Base-by-base conservation (phyloP, 495 filamentous ascomycete genomes). In the Aeminium ludgeri region DNA sequence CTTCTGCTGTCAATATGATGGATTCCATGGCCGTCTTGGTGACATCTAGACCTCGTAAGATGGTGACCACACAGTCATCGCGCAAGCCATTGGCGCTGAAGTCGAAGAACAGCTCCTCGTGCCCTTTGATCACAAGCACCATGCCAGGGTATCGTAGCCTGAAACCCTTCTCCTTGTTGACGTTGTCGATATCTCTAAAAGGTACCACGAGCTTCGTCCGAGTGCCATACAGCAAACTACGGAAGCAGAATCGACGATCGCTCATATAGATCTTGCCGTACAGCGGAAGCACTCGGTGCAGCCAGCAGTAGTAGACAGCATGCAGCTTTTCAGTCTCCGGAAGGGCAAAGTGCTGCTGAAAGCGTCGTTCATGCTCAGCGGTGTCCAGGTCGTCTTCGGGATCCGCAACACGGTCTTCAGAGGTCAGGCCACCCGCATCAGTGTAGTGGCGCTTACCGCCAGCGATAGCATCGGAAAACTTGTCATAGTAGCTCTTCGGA, bases 251-350 rank as follows among this genome's bases (percentile, higher is more conserved):
- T 48, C 78, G 74, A n/a, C 76, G 72, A 53, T 83, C 75, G 53
- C 89, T 82, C 52, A 96, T 76, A 56, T 97, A 97, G 25, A 96
- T 82, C 61, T 96, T 97, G 45, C 89, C 89, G 54, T 96, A 97
- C 11, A 95, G 70, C 6, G 89, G 89, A 12, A 97, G 63, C 1
- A 94, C 81, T 5, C 87, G 76, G 42, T 89, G 77, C 5, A 97
- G 62, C 53, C 82, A 82, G 6, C 81, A 85, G 55, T 82, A 96
- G 59, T 86, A 97, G 6, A 82, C 80, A 6, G 89, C 87, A 44
- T 82, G 78, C n/a, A 97, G 70, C 53, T 73, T 78, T 53, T 97
- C 89, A 6, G 74, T 74, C 8, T 76, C 63, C 0, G 86, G 83
- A 28, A 96, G 68, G 3, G 84, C 83, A 60, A 97, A 97, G 56